Percentiles rank a stretch among this genome's conserved stretches.
Conservation (phyloP, 2,329 filamentous ascomycete species). For the Aspergillus brasiliensis region DNA sequence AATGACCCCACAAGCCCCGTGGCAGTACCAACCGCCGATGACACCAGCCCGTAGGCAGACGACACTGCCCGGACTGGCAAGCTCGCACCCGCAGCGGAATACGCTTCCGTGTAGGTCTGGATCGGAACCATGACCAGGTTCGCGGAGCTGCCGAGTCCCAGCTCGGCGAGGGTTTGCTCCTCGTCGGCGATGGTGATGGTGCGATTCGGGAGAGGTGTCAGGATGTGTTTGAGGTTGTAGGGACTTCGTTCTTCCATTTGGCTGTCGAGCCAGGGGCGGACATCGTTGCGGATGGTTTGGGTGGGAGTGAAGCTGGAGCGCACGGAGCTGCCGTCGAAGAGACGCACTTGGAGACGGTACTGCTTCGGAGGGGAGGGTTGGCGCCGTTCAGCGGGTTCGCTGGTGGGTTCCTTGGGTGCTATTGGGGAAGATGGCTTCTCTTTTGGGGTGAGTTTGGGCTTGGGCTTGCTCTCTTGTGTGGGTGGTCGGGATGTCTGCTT, state of each 20-base stretch:
- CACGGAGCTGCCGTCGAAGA: conserved; percentile 82
- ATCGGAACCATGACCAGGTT: conserved; percentile 81
- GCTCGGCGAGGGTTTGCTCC: conserved; percentile 63
- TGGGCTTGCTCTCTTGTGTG: neutral
- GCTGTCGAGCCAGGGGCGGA: conserved; percentile 77
- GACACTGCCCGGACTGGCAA: conserved; percentile 46
- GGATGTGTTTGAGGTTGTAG: conserved; percentile 81
- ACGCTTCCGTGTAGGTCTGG: conserved; percentile 61
- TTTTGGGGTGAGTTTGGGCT: neutral
- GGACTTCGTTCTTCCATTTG: conserved; percentile 61
- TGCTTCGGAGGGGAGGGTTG: conserved; percentile 27
- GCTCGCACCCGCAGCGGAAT: conserved; percentile 46
- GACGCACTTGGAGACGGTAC: conserved; percentile 73
- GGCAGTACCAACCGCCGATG: conserved; percentile 46
- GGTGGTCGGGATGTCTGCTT: neutral
- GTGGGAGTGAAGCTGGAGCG: conserved; percentile 69
- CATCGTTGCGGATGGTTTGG: conserved; percentile 63
- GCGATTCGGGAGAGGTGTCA: conserved; percentile 75
- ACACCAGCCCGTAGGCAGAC: conserved; percentile 45
- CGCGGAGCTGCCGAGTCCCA: conserved; percentile 75
- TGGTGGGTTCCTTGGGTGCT: conserved; percentile 5
- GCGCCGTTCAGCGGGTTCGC: conserved; percentile 12
- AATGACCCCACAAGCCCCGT: conserved; percentile 47
- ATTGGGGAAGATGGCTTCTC: conserved; percentile 8
- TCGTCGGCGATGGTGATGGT: conserved; percentile 77